phyloP scores from a whole-genome alignment of 1,139 yeast species.

The Blastobotrys proliferans region DNA sequence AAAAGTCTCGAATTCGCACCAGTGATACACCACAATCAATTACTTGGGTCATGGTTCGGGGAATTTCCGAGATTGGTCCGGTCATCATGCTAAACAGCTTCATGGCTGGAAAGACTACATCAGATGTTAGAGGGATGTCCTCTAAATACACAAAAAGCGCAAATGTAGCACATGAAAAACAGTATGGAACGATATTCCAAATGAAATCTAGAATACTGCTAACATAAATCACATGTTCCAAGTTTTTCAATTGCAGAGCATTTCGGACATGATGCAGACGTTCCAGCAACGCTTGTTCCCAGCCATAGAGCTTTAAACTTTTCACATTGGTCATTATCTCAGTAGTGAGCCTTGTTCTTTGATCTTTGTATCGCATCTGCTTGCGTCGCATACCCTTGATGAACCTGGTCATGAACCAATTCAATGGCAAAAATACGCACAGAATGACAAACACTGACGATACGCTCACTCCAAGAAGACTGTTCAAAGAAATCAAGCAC shows the following conservation, averaged over 20 bases:
- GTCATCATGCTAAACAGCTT: constrained; percentile 56
- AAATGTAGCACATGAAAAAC: constrained; percentile 63
- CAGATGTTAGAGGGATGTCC: constrained; percentile 56
- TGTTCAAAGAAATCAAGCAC: constrained; percentile 53
- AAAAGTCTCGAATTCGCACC: constrained; percentile 50
- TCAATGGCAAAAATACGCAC: constrained; percentile 55
- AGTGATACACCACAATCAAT: constrained; percentile 62
- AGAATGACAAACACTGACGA: constrained; percentile 56
- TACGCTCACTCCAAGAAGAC: constrained; percentile 58
- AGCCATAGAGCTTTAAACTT: constrained; percentile 66
- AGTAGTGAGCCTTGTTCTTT: constrained; percentile 52
- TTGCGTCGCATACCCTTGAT: constrained; percentile 48
- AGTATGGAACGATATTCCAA: constrained; percentile 63
- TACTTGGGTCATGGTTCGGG: constrained; percentile 43
- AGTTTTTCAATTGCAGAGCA: constrained; percentile 72
- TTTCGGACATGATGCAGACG: constrained; percentile 62
- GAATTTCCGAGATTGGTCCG: constrained; percentile 51
- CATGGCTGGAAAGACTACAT: constrained; percentile 68
- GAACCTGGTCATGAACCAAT: constrained; percentile 46
- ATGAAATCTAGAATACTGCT: constrained; percentile 49
- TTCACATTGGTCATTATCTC: constrained; percentile 63
- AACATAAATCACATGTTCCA: constrained; percentile 45
- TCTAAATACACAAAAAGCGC: constrained; percentile 47
- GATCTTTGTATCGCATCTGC: constrained; percentile 77
- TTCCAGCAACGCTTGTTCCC: constrained; percentile 64